A percentile compares a stretch with the other conserved stretches of the same genome.
Evolutionary conservation across 2,329 filamentous ascomycete genomes (phyloP).

Genomic region (Thielaviopsis populi): DNA sequence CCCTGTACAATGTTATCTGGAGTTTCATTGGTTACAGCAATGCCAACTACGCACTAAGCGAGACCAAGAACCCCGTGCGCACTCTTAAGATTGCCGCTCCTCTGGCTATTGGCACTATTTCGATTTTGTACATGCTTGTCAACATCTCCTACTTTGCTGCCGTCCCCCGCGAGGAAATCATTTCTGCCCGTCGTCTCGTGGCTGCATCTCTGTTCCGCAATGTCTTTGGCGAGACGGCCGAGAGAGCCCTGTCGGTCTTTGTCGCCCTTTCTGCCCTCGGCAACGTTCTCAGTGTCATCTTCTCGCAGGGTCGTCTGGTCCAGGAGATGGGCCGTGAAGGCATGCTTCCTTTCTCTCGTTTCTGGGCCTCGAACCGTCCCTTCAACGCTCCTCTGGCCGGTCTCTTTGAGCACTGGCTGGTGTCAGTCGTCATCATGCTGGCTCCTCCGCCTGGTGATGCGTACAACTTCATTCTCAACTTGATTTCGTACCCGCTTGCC

Average conservation of each 20-base stretch:
- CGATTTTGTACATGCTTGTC: slow-evolving; percentile 48
- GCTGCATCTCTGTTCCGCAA: slow-evolving; percentile 42
- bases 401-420: slow-evolving; percentile 48
- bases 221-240: slow-evolving; percentile 38
- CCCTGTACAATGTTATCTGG: slow-evolving; percentile 58
- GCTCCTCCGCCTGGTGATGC: slow-evolving; percentile 52
- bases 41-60: slow-evolving; percentile 50
- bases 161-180: slow-evolving; percentile 38
- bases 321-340: slow-evolving; percentile 53
- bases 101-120: slow-evolving; percentile 41
- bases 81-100: slow-evolving; percentile 53
- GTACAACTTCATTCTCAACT: slow-evolving; percentile 47
- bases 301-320: slow-evolving; percentile 50
- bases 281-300: slow-evolving; percentile 52
- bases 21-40: slow-evolving; percentile 55
- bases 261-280: slow-evolving; percentile 53
- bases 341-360: slow-evolving; percentile 45
- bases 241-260: slow-evolving; percentile 47
- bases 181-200: slow-evolving; percentile 35
- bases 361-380: slow-evolving; percentile 50
- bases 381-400: slow-evolving; percentile 47
- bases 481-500: slow-evolving; percentile 50
- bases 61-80: slow-evolving; percentile 49
- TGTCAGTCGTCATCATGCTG: slow-evolving; percentile 50
- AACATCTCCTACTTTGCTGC: slow-evolving; percentile 54